Percentiles rank a stretch among this genome's conserved stretches.
These are phyloP conservation scores for Phialophora verrucosa DNA, from an alignment of 2,329 filamentous ascomycete genomes.

Conservation along the genomic window DNA sequence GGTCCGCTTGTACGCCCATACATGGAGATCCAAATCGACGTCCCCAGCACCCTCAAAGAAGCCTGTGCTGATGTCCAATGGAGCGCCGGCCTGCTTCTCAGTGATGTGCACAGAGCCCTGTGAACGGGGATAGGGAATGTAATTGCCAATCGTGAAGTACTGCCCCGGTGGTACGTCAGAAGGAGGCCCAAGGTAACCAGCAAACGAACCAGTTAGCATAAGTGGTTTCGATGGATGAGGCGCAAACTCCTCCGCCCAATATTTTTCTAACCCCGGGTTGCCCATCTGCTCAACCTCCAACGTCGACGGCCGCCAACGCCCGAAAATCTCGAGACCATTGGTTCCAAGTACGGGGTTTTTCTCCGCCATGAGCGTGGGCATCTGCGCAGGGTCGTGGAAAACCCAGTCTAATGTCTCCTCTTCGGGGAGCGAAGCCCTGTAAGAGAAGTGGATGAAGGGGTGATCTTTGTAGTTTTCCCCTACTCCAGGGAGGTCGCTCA, in stretches of 20 bases:
- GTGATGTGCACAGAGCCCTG: conserved; percentile 66
- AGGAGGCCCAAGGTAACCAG: conserved; percentile 11
- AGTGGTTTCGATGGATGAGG: conserved; percentile 40
- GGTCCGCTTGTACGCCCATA: conserved; percentile 68
- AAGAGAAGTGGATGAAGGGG: conserved; percentile 60
- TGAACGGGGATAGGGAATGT: conserved; percentile 66
- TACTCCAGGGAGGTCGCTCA: conserved; percentile 53
- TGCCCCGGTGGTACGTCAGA: conserved; percentile 47
- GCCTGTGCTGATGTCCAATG: conserved; percentile 62
- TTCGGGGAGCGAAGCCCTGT: conserved; percentile 53
- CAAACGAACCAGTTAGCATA: conserved; percentile 6
- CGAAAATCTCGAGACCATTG: conserved; percentile 50
- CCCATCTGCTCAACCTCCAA: conserved; percentile 44
- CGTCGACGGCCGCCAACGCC: not conserved
- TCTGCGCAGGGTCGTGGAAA: conserved; percentile 50
- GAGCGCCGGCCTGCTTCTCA: conserved; percentile 45
- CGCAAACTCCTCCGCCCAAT: conserved; percentile 62
- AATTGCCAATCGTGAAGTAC: conserved; percentile 60
- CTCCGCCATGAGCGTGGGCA: conserved; percentile 33
- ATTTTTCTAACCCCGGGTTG: conserved; percentile 53
- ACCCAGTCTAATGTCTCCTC: conserved; percentile 61
- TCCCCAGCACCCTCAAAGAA: conserved; percentile 64
- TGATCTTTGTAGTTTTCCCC: conserved; percentile 61
- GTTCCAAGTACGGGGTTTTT: conserved; percentile 56
- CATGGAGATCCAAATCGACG: conserved; percentile 58